A percentile compares a stretch with the other conserved stretches of the same genome.
Conservation (phyloP, 2,329 filamentous ascomycete species). For the Bipolaris victoriae region DNA sequence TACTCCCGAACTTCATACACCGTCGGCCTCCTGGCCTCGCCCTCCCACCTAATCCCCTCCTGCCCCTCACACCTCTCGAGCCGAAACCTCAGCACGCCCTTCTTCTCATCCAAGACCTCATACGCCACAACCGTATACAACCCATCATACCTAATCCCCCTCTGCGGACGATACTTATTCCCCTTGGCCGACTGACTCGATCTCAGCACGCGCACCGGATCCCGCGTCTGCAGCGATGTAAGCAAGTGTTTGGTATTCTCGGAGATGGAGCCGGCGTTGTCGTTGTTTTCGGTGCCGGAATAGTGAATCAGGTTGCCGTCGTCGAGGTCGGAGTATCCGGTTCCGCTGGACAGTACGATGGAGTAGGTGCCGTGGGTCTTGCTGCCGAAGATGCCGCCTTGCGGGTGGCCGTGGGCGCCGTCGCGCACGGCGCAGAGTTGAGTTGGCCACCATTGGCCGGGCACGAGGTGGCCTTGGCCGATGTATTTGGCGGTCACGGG, state of each 20-base stretch:
- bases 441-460: constrained; percentile 62
- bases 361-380: constrained; percentile 57
- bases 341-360: constrained; percentile 59
- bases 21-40: constrained; percentile 52
- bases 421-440: constrained; percentile 59
- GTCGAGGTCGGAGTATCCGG: constrained; percentile 58
- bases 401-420: constrained; percentile 59
- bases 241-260: constrained; percentile 54
- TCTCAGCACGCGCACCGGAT: constrained; percentile 60
- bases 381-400: constrained; percentile 59
- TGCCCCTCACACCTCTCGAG: constrained; percentile 55
- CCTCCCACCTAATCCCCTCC: constrained; percentile 54
- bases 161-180: constrained; percentile 53
- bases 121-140: constrained; percentile 57
- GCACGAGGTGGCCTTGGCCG: constrained; percentile 51
- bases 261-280: constrained; percentile 30
- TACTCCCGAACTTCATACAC: constrained; percentile 37
- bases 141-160: constrained; percentile 64
- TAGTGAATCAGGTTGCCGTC: constrained; percentile 58
- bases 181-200: constrained; percentile 47
- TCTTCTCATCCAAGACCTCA: constrained; percentile 49
- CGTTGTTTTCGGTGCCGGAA: constrained; percentile 56
- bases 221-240: constrained; percentile 41
- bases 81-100: constrained; percentile 56
- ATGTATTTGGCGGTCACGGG: constrained; percentile 38